Evolutionary conservation across 139 green algal genomes (phyloP).

Genomic region (Picochlorum sp.): DNA sequence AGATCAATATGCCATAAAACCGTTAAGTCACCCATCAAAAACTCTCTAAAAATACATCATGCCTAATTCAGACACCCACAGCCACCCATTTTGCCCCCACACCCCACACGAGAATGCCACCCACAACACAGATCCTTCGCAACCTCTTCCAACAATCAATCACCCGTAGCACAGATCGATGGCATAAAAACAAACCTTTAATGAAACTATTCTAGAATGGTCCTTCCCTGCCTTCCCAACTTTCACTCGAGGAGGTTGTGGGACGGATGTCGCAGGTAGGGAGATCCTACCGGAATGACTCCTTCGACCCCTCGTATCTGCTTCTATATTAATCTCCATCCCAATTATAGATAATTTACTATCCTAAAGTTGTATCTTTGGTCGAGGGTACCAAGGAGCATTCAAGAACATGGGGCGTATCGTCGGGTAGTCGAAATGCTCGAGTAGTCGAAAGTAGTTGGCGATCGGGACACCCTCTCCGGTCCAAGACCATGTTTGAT

Average conservation of each 20-base stretch:
- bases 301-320: slow-evolving; percentile 9
- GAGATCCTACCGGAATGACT: background rate
- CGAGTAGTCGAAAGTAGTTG: no score
- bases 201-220: slow-evolving; percentile 14
- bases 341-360: background rate
- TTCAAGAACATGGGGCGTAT: no score
- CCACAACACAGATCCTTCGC: no score
- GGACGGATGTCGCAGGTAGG: background rate
- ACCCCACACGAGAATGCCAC: no score
- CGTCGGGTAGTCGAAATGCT: no score
- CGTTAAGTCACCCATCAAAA: background rate
- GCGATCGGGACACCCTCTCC: no score
- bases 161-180: background rate
- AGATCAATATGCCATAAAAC: background rate
- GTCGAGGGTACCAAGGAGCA: no score
- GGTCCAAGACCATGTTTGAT: no score
- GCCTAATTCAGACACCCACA: no score
- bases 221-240: background rate
- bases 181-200: slow-evolving; percentile 23
- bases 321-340: slow-evolving; percentile 21
- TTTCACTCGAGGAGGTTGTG: background rate
- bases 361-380: background rate
- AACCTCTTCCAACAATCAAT: no score
- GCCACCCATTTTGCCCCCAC: no score
- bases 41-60: no score